Base-by-base conservation (phyloP, 2,329 filamentous ascomycete species). In the Venturia asperata region DNA sequence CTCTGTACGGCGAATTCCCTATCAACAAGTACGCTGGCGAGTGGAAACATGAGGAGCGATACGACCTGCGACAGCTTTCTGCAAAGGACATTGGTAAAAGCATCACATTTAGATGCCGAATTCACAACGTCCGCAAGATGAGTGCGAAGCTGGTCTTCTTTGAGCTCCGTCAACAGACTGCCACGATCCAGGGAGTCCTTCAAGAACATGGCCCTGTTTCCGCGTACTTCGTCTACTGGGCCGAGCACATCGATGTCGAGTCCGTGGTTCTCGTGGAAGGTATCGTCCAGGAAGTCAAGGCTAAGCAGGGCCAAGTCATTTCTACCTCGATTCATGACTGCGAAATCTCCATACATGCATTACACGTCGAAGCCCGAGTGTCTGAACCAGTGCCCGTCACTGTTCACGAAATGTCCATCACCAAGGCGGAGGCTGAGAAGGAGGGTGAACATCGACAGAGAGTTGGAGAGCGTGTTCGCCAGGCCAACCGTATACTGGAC, bases 131-230 rank as follows among this genome's bases (percentile, higher is more conserved):
- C 66, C 86, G 92, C 60, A 88, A 88, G 70, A 83, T 96, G 78
- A 93, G 91, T 73, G 83, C 90, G 70, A 88, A 89, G 69, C 81
- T 96, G 42, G 90, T 91, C 71, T 96, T 96, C 75, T 79, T 96
- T 55, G 84, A 96, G 66, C 88, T 96, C 72, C 87, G 92, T 65
- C 91, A 96, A 76, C 89, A 92, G 77, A 86, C 89, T 15, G 82
- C 84, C 69, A 94, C 91, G 30, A 85, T 96, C 63, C 92, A 97
- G 75, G 92, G 91, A 67, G 90, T 96, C 2, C 79, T 97, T 49
- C 80, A 85, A 67, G 79, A 83, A 69, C 79, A 86, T 68, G 83
- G 85, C 7, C 79, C 80, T 61, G 82, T 89, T 13, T 88, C 88
- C 1, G 82, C 86, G 66, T 83, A 89, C 70, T 93, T 96, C 82